A percentile compares a stretch with the other conserved stretches of the same genome.
These are phyloP conservation scores for Galerina marginata DNA, from an alignment of 768 basidiomycete genomes.

Conservation along the genomic window DNA sequence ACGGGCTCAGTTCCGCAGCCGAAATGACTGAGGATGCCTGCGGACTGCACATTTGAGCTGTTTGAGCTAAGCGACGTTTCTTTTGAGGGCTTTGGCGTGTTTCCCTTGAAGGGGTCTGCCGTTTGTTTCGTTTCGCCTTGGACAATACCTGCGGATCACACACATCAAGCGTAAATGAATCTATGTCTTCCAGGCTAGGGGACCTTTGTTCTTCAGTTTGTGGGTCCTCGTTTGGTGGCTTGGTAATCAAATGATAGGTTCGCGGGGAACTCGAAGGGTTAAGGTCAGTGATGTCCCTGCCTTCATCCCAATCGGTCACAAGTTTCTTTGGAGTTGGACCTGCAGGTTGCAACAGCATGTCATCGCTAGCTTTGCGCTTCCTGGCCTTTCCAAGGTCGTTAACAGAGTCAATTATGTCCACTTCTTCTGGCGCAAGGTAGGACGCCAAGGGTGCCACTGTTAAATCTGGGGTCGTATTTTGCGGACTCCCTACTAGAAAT, in stretches of 20 bases:
- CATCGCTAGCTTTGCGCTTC: conserved; percentile 20
- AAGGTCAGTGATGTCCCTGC: background rate
- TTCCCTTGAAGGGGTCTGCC: conserved; percentile 2
- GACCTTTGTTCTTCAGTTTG: conserved; percentile 11
- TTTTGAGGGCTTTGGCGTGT: background rate
- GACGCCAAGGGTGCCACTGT: background rate
- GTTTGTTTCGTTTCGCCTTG: conserved; percentile 9
- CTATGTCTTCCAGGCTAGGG: conserved; percentile 25
- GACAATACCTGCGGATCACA: conserved; percentile 1
- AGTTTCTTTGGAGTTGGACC: conserved; percentile 12
- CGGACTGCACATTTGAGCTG: conserved; percentile 13
- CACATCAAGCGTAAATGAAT: conserved; percentile 27
- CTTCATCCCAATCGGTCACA: conserved; percentile 16
- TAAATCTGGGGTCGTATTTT: conserved; percentile 2
- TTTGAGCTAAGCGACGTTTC: conserved; percentile 8
- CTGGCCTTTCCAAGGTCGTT: conserved; percentile 17
- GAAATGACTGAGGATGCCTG: conserved; percentile 5
- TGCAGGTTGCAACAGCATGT: conserved; percentile 3
- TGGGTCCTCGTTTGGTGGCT: background rate
- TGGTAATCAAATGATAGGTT: background rate
- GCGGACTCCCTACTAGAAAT: conserved; percentile 6
- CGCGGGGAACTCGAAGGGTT: background rate
- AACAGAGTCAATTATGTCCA: background rate
- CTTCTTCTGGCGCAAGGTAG: background rate
- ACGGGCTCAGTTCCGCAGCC: conserved; percentile 26